Evolutionary conservation across 2,329 filamentous ascomycete genomes (phyloP), one percentile per base, ranked within the genome.

Genomic region (Trichothecium roseum): DNA sequence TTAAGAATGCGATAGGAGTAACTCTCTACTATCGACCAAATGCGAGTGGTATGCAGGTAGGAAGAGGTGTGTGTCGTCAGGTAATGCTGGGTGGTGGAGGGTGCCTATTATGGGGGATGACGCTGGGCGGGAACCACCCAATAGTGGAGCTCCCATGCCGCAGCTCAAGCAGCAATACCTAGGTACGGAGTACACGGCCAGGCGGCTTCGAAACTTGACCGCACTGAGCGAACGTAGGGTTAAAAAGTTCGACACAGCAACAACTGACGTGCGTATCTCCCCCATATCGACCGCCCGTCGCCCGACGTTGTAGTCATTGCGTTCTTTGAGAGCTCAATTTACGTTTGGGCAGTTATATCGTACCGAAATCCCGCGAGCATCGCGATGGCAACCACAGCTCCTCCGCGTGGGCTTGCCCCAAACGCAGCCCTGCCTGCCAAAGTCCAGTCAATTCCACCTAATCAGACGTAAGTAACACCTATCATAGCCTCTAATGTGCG

Each of bases 21-120:
- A 76, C 86, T 94, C 91, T 96, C 91, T 81, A 96, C 91, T 95
- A 91, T 73, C 84, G 75, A 68, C 32, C 38, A 34, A 27, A 37
- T 22, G 13, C 26, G 38, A 30, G 16, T 36, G 28, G 40, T 43
- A 48, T 37, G 42, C 39, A 40, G 36, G 36, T 36, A 37, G 28
- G 35, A 30, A 33, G 42, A 38, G 34, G 36, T 30, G 37, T 30
- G 18, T 20, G 20, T 15, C 14, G 37, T 44, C 32, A 24, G 40
- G 42, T 36, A 37, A 42, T 27, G 35, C 40, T 42, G 41, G 38
- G 35, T 22, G 38, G 39, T 32, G 42, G 40, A 39, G 46, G 42
- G 26, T 41, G 6, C 6, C 10, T 24, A 24, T 10, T 24, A 24
- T 24, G 20, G 20, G 20, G 20, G 10, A 24, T 24, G 20, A 24